Evolutionary conservation across 2,329 filamentous ascomycete genomes (phyloP), one percentile per base, ranked within the genome.

Genomic region (Neocucurbitaria cava): DNA sequence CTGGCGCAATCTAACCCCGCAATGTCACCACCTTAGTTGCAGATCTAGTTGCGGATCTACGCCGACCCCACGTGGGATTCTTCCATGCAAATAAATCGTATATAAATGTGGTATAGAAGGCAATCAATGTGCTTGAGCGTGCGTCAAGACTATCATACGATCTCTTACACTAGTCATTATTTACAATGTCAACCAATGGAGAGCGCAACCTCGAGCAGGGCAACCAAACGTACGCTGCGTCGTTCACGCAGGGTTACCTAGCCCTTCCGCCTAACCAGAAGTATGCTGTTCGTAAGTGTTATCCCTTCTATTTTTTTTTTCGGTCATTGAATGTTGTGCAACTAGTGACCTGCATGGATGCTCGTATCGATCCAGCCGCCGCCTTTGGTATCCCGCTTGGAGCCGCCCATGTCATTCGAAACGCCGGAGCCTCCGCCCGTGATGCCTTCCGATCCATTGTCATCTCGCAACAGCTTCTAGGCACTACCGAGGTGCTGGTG

Each of bases 311-410:
- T 11, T 6, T 20, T 6, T 52, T 21, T 28, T 20, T 35, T 33
- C 30, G 35, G 38, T 42, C 17, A 13, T 24, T 43, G 11, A 43
- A 8, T 13, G 8, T 23, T 8, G 21, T 26, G 5, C 8, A 26
- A 18, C 20, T 20, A 83, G 82, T 94, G 40, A 90, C 89, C 0
- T 95, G 91, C 76, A 95, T 95, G 90, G 90, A 95, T 68, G 89
- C 91, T 5, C 86, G 90, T 11, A 80, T 81, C 73, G 82, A 94
- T 65, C 86, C 90, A 0, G 82, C 85, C 3, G 78, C 83, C 11
- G 88, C 88, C 7, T 88, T 92, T 49, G 88, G 87, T 8, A 88
- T 93, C 52, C 78, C 82, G 18, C 83, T 91, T 17, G 90, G 91
- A 36, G 89, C 92, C 60, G 91, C 90, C 0, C 90, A 95, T 74